Evolutionary conservation across 1,284 basidiomycete species (phyloP), one percentile per base, ranked within the genome.

Genomic region (Chalciporus sp.): DNA sequence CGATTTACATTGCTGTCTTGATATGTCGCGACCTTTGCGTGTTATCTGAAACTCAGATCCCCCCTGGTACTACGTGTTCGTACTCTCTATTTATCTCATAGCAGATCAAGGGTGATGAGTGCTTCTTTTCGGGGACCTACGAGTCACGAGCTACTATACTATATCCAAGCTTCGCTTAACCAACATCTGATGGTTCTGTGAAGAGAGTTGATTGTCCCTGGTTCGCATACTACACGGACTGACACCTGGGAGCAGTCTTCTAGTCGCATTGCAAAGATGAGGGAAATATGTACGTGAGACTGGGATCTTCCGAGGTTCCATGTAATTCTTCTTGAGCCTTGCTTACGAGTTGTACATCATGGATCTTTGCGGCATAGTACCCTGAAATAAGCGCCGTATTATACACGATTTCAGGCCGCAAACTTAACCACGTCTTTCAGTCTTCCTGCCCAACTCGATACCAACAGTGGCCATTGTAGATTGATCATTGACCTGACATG

Each of bases 1-100:
- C 48, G 53, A 64, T 64, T 69, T 66, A 67, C 50, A 42, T 47
- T 58, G 61, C 67, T 66, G 57, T 66, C 56, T 64, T 68, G 65
- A 62, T 66, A 57, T 66, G 65, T 62, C 54, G 49, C 56, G 52
- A 44, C 43, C 35, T 41, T 17, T 40, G 49, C 66, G 65, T 55
- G 65, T 61, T 69, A 60, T 60, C 45, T 43, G 28, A 54, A 39
- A 31, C 47, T 5, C 42, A 39, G 33, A 23, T 23, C 20, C 2
- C 31, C 28, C 47, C 40, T 37, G 44, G 29, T 43, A 2, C 51
- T 26, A 43, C 26, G 26, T 48, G 46, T 51, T 40, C 55, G 41
- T 49, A 42, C 19, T 14, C 23, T 52, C 23, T 55, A 47, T 31
- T 52, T 40, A 9, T 45, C 45, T 54, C 51, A 49, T 53, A 44